Evolutionary conservation across 2,329 filamentous ascomycete species (phyloP), one percentile per base, ranked within the genome.

Genomic region (Tolypocladium album): DNA sequence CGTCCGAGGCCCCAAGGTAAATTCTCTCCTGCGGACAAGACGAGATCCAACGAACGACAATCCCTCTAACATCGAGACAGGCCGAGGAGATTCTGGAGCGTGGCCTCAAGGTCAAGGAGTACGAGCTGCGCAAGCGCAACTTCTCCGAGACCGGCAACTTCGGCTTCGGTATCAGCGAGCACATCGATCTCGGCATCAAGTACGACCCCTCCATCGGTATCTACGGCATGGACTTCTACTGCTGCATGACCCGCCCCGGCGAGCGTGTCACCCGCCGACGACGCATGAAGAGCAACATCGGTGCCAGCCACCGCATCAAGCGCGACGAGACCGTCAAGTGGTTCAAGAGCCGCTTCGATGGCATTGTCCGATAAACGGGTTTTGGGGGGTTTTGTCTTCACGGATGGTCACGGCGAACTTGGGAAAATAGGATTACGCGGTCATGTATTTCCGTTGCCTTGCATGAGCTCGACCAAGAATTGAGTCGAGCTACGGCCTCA

Each of bases 101-200:
- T 87, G 94, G 94, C 78, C 89, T 99, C 78, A 99, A 99, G 89
- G 94, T 99, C 88, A 99, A 99, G 92, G 94, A 99, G 84, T 99
- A 99, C 85, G 94, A 99, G 82, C 86, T 99, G 74, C 89, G 91
- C 83, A 96, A 94, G 88, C 89, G 90, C 82, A 99, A 99, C 90
- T 99, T 99, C 89, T 93, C 88, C 77, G 91, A 96, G 87, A 97
- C 93, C 69, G 94, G 94, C 78, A 96, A 97, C 89, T 99, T 99
- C 79, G 94, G 94, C 72, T 99, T 99, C 87, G 94, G 94, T 85
- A 99, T 99, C 85, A 92, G 86, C 83, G 94, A 99, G 85, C 94
- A 99, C 89, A 99, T 99, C 82, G 94, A 99, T 87, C 86, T 99
- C 74, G 94, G 94, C 76, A 99, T 99, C 90, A 99, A 99, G 88